Percentiles rank a stretch among this genome's conserved stretches.
Evolutionary conservation across 306 rosid species (phyloP).

Genomic region (Vigna radiata): DNA sequence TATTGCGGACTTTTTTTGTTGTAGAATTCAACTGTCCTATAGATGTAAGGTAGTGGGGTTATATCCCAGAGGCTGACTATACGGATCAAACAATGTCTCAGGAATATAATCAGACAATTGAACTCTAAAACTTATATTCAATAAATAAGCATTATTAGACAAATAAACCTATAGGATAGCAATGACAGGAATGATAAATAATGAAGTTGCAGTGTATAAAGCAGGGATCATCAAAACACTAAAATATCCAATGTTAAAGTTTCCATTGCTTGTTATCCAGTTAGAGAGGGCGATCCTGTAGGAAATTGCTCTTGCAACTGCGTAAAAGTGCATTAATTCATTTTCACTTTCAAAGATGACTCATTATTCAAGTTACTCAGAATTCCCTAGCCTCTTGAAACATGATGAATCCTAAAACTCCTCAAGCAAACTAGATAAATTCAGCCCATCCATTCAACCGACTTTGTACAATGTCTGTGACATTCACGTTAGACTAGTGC

Average conservation of each 20-base stretch:
- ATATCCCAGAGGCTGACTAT: background rate
- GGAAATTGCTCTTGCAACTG: background rate
- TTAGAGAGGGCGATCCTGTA: background rate
- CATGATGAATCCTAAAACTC: background rate
- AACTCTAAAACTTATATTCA: background rate
- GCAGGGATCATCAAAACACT: background rate
- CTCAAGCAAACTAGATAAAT: background rate
- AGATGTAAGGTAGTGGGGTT: no score
- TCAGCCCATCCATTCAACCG: background rate
- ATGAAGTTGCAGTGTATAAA: background rate
- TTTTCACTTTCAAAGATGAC: background rate
- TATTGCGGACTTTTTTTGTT: no score
- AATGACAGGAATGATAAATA: background rate
- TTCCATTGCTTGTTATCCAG: background rate
- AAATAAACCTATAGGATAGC: background rate
- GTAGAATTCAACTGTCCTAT: no score
- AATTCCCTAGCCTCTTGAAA: background rate
- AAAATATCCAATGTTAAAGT: slow-evolving; percentile 2
- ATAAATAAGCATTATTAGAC: background rate
- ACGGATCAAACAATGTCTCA: background rate
- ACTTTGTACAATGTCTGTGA: background rate
- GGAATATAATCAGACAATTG: background rate
- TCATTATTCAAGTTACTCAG: slow-evolving; percentile 7
- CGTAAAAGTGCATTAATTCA: background rate
- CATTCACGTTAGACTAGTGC: background rate